Evolutionary conservation across 1,139 yeast species (phyloP).

Genomic region (Zygosaccharomyces sapae): DNA sequence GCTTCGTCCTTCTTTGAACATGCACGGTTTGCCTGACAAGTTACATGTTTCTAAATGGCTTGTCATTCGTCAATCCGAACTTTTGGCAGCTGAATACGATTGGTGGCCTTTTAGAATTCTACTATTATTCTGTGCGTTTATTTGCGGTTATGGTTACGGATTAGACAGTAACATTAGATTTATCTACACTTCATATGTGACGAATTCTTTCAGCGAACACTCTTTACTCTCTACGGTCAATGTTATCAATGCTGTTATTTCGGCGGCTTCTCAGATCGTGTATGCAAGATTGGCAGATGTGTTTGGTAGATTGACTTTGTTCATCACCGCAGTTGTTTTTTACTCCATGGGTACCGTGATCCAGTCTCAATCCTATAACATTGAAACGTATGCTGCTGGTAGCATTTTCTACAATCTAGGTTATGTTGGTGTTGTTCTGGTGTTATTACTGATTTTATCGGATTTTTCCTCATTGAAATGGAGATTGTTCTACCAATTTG

Average conservation of each 20-base stretch:
- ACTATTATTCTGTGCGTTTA: constrained; percentile 45
- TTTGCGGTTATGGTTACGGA: constrained; percentile 58
- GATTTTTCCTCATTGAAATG: constrained; percentile 64
- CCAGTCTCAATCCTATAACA: constrained; percentile 58
- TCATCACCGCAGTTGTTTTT: constrained; percentile 51
- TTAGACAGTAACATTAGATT: constrained; percentile 50
- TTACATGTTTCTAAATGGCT: constrained; percentile 1
- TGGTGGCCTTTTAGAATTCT: constrained; percentile 24
- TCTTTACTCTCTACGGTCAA: constrained; percentile 58
- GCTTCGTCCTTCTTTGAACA: background rate
- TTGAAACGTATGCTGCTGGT: constrained; percentile 65
- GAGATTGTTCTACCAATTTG: constrained; percentile 57
- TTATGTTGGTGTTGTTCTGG: constrained; percentile 54
- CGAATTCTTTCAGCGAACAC: constrained; percentile 49
- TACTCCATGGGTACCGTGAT: constrained; percentile 65
- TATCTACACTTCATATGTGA: constrained; percentile 48
- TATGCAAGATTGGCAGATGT: constrained; percentile 64
- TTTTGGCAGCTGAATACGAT: constrained; percentile 20
- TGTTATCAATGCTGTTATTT: constrained; percentile 52
- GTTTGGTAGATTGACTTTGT: constrained; percentile 59
- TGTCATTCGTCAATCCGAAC: constrained; percentile 22
- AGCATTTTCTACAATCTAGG: constrained; percentile 66
- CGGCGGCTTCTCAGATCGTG: constrained; percentile 58
- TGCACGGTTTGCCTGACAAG: constrained; percentile 6
- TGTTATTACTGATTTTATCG: constrained; percentile 53